Evolutionary conservation across 371 early-diverging fungal species (phyloP), one percentile per base, ranked within the genome.

Genomic region (Vairimorpha apis): DNA sequence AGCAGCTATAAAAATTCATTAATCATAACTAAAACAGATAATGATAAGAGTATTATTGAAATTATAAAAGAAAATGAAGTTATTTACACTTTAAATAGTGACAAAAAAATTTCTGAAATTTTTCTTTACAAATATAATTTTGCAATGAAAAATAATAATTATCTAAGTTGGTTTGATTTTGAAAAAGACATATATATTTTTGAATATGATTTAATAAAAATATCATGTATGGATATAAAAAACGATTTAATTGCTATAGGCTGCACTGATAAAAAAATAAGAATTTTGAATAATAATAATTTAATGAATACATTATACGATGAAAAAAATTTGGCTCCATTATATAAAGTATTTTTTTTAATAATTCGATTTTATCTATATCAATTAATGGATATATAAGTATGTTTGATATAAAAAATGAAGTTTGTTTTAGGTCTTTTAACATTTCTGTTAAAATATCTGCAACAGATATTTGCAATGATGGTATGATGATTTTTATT

Each of bases 361-460:
- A 51, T 18, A 71, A 65, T 43, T 70, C 59, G 18, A 47, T 72
- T 12, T 21, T 72, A 41, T 32, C 62, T 33, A 25, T 71, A n/a
- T 62, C 49, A 16, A 29, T 43, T 1, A 56, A 67, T 60, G 78
- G 78, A 18, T 35, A 70, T 51, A 65, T 77, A 14, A 68, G 69
- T 43, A 13, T 67, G 4, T 79, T 71, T 67, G 74, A 79, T 70
- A 66, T 75, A 7, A 58, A 65, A 27, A 74, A 75, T 68, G 45
- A 58, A 2, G 32, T 37, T 18, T 72, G 75, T 47, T 78, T 58
- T 53, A 71, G 75, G 45, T 74, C 74, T 18, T 74, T 78, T 53
- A 59, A 68, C 10, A 47, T 74, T 8, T 41, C 41, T 16, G 45
- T 67, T 14, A 66, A 62, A 38, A 41, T 67, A 16, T 51, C 45